phyloP scores from a whole-genome alignment of 2,329 filamentous ascomycete genomes.

The Epichloe bromicola region DNA sequence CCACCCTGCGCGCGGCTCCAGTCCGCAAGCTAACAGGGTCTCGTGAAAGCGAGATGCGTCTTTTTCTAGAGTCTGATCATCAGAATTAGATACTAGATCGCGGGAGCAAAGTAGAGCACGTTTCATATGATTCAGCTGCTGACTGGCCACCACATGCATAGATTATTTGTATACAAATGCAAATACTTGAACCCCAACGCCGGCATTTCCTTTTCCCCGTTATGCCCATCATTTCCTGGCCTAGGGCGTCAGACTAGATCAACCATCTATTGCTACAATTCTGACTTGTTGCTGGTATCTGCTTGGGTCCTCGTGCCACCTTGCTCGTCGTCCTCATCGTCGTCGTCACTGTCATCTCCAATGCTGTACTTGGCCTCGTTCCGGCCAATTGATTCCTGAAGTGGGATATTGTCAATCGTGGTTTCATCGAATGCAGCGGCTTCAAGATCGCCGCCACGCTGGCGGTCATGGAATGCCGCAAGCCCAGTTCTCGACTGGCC shows the following conservation, averaged over 20 bases:
- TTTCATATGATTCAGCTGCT: neutral
- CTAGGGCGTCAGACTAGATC: neutral
- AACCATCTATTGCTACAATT: neutral
- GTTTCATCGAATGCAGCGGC: slow-evolving; percentile 54
- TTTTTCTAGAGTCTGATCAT: too few relatives aligned
- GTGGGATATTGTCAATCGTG: slow-evolving; percentile 48
- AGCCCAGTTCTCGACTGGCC: slow-evolving; percentile 24
- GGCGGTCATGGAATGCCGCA: slow-evolving; percentile 35
- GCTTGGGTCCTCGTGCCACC: slow-evolving; percentile 1
- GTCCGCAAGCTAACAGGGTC: too few relatives aligned
- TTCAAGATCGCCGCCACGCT: slow-evolving; percentile 40
- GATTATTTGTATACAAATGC: neutral
- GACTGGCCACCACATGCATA: neutral
- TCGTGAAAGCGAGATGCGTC: too few relatives aligned
- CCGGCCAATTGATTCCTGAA: slow-evolving; percentile 29
- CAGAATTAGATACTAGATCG: neutral
- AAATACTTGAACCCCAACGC: slow-evolving; percentile 1
- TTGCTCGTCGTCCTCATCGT: slow-evolving; percentile 16
- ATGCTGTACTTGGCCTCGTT: slow-evolving; percentile 40
- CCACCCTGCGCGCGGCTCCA: too few relatives aligned
- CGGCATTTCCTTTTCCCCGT: neutral
- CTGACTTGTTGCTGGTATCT: neutral
- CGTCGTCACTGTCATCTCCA: slow-evolving; percentile 43
- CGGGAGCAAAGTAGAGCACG: neutral
- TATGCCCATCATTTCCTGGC: neutral